phyloP scores from a whole-genome alignment of 1,284 basidiomycete species.

The Pisolithus thermaeus region DNA sequence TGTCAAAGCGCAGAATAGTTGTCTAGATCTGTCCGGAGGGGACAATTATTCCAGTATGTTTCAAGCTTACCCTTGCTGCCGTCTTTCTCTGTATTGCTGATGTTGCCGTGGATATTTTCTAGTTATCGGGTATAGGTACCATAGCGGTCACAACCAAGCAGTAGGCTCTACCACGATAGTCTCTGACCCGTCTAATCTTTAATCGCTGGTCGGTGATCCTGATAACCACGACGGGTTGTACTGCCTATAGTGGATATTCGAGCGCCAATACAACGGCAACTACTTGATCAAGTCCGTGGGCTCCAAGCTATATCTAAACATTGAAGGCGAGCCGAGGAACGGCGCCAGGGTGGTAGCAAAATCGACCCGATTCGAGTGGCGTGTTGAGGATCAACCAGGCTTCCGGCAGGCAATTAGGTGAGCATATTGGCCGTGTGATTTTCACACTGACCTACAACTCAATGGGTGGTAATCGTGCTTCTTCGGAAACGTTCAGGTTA shows the following conservation, averaged over 20 bases:
- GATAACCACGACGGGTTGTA: too few relatives aligned
- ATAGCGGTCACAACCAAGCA: neutral
- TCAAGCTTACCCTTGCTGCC: neutral
- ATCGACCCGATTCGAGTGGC: slow-evolving; percentile 35
- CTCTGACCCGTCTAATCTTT: too few relatives aligned
- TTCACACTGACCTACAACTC: neutral
- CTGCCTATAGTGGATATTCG: slow-evolving; percentile 42
- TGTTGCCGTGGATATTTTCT: neutral
- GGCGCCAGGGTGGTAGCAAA: slow-evolving; percentile 28
- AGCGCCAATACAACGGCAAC: slow-evolving; percentile 25
- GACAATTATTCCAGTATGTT: neutral
- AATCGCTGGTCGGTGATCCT: too few relatives aligned
- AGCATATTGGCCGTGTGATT: slow-evolving; percentile 13
- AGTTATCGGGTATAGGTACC: neutral
- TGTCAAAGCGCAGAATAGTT: neutral
- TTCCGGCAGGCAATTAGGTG: slow-evolving; percentile 15
- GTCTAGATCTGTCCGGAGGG: neutral
- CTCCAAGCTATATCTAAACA: slow-evolving; percentile 36
- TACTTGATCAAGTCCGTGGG: slow-evolving; percentile 40
- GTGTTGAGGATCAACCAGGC: slow-evolving; percentile 29
- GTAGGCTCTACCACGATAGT: neutral
- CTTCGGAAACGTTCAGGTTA: slow-evolving; percentile 18
- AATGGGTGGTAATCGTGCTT: too few relatives aligned
- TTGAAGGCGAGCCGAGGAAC: slow-evolving; percentile 23
- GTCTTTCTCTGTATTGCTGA: neutral